Conservation (phyloP, 768 basidiomycete genomes). For the Suillus clintonianus region DNA sequence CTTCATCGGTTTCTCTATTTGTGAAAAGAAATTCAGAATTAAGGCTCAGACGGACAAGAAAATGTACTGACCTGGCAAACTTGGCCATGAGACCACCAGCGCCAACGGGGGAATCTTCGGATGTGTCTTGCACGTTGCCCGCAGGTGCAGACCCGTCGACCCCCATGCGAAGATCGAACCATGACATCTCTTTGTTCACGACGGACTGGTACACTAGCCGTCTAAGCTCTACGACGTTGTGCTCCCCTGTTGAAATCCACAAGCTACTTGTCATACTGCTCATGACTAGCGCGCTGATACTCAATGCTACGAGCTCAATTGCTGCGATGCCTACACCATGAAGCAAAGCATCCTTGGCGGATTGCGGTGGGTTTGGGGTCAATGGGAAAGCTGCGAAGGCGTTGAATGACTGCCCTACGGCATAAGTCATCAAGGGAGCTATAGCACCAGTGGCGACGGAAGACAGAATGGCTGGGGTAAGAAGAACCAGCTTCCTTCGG, state of each 20-base stretch:
- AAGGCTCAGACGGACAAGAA: neutral
- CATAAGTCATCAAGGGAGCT: slow-evolving; percentile 84
- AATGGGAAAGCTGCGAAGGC: slow-evolving; percentile 63
- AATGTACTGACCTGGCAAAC: slow-evolving; percentile 68
- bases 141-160: slow-evolving; percentile 43
- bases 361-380: slow-evolving; percentile 38
- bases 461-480: slow-evolving; percentile 63
- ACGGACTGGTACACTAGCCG: slow-evolving; percentile 69
- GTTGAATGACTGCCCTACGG: slow-evolving; percentile 78
- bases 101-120: slow-evolving; percentile 57
- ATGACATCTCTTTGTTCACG: slow-evolving; percentile 72
- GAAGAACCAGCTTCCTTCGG: slow-evolving; percentile 54
- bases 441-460: slow-evolving; percentile 69
- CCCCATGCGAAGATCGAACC: slow-evolving; percentile 87
- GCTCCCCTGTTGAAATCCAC: slow-evolving; percentile 90
- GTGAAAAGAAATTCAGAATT: neutral
- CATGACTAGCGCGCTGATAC: slow-evolving; percentile 63
- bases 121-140: slow-evolving; percentile 29
- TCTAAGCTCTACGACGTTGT: slow-evolving; percentile 69
- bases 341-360: slow-evolving; percentile 52
- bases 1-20: slow-evolving; percentile 90
- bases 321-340: slow-evolving; percentile 61
- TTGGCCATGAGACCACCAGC: slow-evolving; percentile 94
- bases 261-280: slow-evolving; percentile 75
- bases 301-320: slow-evolving; percentile 66